These are phyloP conservation scores for Xenosphaeropsis pyriputrescens DNA, from an alignment of 2,329 filamentous ascomycete genomes.

Conservation along the genomic window DNA sequence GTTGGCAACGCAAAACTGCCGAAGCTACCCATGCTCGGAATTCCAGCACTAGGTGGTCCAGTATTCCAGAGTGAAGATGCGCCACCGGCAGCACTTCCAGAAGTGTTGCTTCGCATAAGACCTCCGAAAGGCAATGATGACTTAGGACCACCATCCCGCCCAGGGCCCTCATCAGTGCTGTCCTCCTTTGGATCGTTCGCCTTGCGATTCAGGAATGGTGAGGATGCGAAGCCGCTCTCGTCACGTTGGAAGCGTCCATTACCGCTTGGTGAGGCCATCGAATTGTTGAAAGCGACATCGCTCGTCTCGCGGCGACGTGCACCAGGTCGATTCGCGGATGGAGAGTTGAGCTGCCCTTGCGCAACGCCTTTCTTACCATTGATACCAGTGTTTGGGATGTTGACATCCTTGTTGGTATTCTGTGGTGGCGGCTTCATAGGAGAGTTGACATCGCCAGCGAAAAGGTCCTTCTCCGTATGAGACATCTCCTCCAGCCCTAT, in stretches of 20 bases:
- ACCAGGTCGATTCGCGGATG: constrained; percentile 56
- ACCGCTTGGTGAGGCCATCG: constrained; percentile 45
- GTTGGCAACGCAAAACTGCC: constrained; percentile 67
- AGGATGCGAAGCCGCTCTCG: constrained; percentile 24
- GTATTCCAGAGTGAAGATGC: constrained; percentile 31
- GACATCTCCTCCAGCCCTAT: constrained; percentile 60
- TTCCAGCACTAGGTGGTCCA: constrained; percentile 37
- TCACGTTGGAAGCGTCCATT: constrained; percentile 45
- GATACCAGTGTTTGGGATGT: constrained; percentile 35
- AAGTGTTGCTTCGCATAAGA: constrained; percentile 38
- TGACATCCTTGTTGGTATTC: constrained; percentile 41
- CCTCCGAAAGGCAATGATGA: constrained; percentile 25
- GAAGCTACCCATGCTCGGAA: constrained; percentile 70
- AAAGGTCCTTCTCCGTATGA: constrained; percentile 48
- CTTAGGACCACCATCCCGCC: constrained; percentile 13
- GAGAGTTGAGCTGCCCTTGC: constrained; percentile 48
- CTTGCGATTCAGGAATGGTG: constrained; percentile 42
- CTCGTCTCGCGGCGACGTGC: constrained; percentile 71
- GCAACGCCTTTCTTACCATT: constrained; percentile 74
- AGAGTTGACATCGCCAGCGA: constrained; percentile 81
- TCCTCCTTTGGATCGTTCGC: constrained; percentile 40
- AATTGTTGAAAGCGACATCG: constrained; percentile 49
- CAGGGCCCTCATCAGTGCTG: constrained; percentile 31
- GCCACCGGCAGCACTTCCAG: constrained; percentile 27
- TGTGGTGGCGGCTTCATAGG: constrained; percentile 74